Evolutionary conservation across 441 rosid genomes (phyloP).

Genomic region (Iberis amara): DNA sequence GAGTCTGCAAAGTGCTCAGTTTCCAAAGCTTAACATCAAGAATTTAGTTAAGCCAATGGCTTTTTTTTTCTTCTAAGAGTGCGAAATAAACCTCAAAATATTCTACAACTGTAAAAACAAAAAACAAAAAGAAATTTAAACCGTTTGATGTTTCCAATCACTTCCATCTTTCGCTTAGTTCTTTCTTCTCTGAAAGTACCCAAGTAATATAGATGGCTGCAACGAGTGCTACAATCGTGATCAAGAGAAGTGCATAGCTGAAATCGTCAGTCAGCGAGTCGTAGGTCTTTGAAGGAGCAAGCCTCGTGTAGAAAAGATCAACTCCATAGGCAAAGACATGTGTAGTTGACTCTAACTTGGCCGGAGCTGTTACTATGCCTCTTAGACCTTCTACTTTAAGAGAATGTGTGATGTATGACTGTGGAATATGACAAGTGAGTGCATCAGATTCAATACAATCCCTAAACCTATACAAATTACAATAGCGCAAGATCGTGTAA

Average conservation of each 20-base stretch:
- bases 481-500: neutral
- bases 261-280: slow-evolving; percentile 98
- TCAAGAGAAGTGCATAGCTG: slow-evolving; percentile 85
- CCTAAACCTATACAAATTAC: neutral
- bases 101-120: slow-evolving; percentile 23
- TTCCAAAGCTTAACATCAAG: slow-evolving; percentile 26
- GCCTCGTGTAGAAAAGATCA: slow-evolving; percentile 86
- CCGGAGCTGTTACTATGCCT: slow-evolving; percentile 75
- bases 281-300: slow-evolving; percentile 96
- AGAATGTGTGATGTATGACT: slow-evolving; percentile 83
- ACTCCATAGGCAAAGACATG: slow-evolving; percentile 86
- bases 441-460: slow-evolving; percentile 1
- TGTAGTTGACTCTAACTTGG: slow-evolving; percentile 92
- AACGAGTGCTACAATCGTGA: slow-evolving; percentile 78
- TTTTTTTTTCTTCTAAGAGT: neutral
- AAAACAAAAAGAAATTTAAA: slow-evolving; percentile 4
- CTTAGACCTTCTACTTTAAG: slow-evolving; percentile 80
- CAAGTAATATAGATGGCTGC: slow-evolving; percentile 88
- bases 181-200: slow-evolving; percentile 88
- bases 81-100: neutral
- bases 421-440: slow-evolving; percentile 24
- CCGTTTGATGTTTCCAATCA: slow-evolving; percentile 27
- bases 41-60: slow-evolving; percentile 17
- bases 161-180: slow-evolving; percentile 87
- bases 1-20: slow-evolving; percentile 18